A percentile compares a stretch with the other conserved stretches of the same genome.
These are phyloP conservation scores for Sporothrix dimorphospora DNA, from an alignment of 2,329 filamentous ascomycete species.

Conservation along the genomic window DNA sequence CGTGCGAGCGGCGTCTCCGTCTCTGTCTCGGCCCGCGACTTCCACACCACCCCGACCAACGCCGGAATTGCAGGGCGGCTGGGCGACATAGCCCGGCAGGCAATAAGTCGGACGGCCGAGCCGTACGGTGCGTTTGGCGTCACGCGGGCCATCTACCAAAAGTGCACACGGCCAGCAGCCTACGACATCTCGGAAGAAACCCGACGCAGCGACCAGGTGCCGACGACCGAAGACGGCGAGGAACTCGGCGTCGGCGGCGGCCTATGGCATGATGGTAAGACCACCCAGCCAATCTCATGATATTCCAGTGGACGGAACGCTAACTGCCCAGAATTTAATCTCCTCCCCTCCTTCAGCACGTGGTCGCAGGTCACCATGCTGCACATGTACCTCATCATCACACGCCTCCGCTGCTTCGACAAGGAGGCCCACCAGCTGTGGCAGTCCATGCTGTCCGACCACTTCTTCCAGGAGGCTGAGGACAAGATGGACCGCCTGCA, in stretches of 20 bases:
- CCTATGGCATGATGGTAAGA: constrained; percentile 81
- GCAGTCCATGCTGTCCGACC: constrained; percentile 89
- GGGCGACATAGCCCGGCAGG: constrained; percentile 33
- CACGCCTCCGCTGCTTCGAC: constrained; percentile 79
- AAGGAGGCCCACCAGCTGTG: constrained; percentile 70
- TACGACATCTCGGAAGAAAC: constrained; percentile 74
- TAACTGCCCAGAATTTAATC: constrained; percentile 64
- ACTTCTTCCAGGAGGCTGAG: constrained; percentile 91
- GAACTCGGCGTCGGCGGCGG: constrained; percentile 76
- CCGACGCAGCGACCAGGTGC: constrained; percentile 67
- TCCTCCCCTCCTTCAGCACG: constrained; percentile 86
- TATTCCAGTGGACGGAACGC: neutral
- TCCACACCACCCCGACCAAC: constrained; percentile 26
- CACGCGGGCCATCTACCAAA: constrained; percentile 77
- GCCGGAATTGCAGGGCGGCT: constrained; percentile 30
- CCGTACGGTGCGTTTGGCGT: constrained; percentile 76
- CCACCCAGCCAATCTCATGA: constrained; percentile 24
- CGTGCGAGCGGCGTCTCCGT: neutral
- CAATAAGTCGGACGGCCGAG: constrained; percentile 33
- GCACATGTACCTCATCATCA: constrained; percentile 90
- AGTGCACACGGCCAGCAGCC: constrained; percentile 71
- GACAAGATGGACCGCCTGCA: constrained; percentile 81
- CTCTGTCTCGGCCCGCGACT: neutral
- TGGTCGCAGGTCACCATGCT: constrained; percentile 97
- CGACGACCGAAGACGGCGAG: constrained; percentile 75